phyloP scores from a whole-genome alignment of 2,329 filamentous ascomycete genomes.

The Fusarium sp. region DNA sequence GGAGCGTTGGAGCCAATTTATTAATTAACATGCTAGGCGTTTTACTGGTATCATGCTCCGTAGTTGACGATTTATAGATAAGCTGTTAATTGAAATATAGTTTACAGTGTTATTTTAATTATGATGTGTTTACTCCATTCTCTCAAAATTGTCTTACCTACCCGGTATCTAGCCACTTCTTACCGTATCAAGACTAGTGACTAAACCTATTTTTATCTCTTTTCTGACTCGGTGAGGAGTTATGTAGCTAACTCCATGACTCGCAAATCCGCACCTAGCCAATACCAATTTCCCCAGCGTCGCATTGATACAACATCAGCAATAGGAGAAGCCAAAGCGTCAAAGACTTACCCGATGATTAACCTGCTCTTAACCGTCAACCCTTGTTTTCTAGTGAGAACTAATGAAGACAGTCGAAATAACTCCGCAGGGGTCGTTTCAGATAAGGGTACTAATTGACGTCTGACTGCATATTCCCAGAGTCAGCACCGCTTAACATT shows the following conservation, averaged over 20 bases:
- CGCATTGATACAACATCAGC: neutral
- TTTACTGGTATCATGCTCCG: no score
- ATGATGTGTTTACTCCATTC: no score
- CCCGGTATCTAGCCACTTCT: no score
- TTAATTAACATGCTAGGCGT: no score
- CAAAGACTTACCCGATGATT: neutral
- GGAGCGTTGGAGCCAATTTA: no score
- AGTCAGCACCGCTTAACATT: neutral
- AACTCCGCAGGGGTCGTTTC: neutral
- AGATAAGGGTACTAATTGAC: neutral
- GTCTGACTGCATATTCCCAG: neutral
- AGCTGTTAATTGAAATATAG: no score
- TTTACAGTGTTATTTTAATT: no score
- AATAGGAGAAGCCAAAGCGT: neutral
- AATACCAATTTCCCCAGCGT: neutral
- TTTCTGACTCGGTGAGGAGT: accelerated
- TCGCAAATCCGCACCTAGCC: neutral
- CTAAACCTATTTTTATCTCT: neutral
- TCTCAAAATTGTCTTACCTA: no score
- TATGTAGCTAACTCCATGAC: accelerated
- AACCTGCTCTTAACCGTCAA: neutral
- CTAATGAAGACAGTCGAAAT: neutral
- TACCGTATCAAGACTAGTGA: no score
- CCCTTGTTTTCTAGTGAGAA: neutral
- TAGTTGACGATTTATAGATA: no score